A percentile compares a stretch with the other conserved stretches of the same genome.
These are phyloP conservation scores for Tolypocladium sp. DNA, from an alignment of 2,329 filamentous ascomycete genomes.

Conservation along the genomic window DNA sequence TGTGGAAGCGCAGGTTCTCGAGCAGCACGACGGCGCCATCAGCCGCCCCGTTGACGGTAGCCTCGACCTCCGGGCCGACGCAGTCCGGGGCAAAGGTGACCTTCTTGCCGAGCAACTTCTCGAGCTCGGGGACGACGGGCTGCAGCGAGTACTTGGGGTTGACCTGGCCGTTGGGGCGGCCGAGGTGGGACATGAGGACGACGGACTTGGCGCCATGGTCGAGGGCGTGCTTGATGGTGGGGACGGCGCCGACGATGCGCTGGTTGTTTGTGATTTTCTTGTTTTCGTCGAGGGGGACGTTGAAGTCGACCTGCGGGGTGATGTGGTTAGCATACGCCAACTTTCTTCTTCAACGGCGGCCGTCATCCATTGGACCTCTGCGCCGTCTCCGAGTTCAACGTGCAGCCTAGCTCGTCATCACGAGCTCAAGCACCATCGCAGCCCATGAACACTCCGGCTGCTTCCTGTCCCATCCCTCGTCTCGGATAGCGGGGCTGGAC, in stretches of 20 bases:
- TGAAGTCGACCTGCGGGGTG: conserved; percentile 82
- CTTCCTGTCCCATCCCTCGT: conserved; percentile 8
- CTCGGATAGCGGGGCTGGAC: conserved; percentile 1
- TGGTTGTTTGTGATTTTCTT: conserved; percentile 98
- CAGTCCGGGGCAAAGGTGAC: conserved; percentile 87
- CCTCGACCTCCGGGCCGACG: conserved; percentile 84
- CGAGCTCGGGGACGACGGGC: conserved; percentile 82
- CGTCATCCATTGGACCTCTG: not conserved
- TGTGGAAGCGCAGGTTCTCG: conserved; percentile 97
- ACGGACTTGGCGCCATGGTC: conserved; percentile 88
- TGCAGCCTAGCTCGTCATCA: not conserved
- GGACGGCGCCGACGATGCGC: conserved; percentile 91
- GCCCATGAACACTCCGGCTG: not conserved
- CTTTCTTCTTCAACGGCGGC: not conserved
- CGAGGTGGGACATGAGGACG: conserved; percentile 96
- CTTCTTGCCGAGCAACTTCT: conserved; percentile 77
- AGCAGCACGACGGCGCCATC: conserved; percentile 80
- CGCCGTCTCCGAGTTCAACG: not conserved
- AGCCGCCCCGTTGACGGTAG: conserved; percentile 73
- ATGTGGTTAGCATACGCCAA: not conserved
- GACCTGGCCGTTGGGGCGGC: conserved; percentile 81
- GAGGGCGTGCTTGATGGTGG: conserved; percentile 90
- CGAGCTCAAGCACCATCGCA: not conserved
- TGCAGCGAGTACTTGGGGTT: conserved; percentile 93
- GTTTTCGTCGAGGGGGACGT: conserved; percentile 87